A percentile compares a stretch with the other conserved stretches of the same genome.
Evolutionary conservation across 2,329 filamentous ascomycete species (phyloP).

Genomic region (Drechslerella coelobrocha): DNA sequence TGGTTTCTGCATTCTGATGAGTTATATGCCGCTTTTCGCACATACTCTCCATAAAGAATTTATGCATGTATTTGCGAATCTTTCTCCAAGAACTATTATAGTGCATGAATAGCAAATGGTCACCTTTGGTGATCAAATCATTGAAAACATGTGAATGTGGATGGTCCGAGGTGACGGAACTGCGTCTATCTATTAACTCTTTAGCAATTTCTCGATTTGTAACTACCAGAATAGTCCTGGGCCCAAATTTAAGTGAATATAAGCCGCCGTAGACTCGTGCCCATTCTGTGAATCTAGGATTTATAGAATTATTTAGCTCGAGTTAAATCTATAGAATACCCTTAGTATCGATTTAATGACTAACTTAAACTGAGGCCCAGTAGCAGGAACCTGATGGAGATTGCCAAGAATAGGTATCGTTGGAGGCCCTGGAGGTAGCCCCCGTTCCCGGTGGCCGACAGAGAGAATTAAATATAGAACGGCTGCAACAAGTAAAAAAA

Average conservation of each 20-base stretch:
- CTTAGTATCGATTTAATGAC: slow-evolving; percentile 5
- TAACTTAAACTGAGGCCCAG: slow-evolving; percentile 56
- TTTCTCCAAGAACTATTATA: slow-evolving; percentile 61
- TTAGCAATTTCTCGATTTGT: slow-evolving; percentile 59
- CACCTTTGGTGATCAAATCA: slow-evolving; percentile 60
- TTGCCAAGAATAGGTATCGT: slow-evolving; percentile 61
- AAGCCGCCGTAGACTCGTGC: slow-evolving; percentile 60
- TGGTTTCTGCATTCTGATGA: slow-evolving; percentile 62
- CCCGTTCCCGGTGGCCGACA: slow-evolving; percentile 22
- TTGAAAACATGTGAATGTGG: slow-evolving; percentile 60
- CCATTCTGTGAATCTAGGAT: slow-evolving; percentile 60
- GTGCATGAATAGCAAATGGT: slow-evolving; percentile 62
- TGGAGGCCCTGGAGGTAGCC: slow-evolving; percentile 57
- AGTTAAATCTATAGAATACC: background rate
- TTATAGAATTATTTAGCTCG: slow-evolving; percentile 7
- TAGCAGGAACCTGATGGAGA: slow-evolving; percentile 58
- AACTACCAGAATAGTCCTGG: slow-evolving; percentile 59
- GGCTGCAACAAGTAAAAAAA: slow-evolving; percentile 9
- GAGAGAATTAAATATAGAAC: slow-evolving; percentile 20
- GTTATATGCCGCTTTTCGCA: slow-evolving; percentile 60
- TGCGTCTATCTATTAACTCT: slow-evolving; percentile 61
- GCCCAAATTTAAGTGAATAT: slow-evolving; percentile 60
- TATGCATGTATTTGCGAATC: slow-evolving; percentile 61
- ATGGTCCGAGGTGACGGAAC: slow-evolving; percentile 60
- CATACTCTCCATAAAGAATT: slow-evolving; percentile 61